Evolutionary conservation across 1,139 yeast species (phyloP), one percentile per base, ranked within the genome.

Genomic region (Kodamaea plutei): DNA sequence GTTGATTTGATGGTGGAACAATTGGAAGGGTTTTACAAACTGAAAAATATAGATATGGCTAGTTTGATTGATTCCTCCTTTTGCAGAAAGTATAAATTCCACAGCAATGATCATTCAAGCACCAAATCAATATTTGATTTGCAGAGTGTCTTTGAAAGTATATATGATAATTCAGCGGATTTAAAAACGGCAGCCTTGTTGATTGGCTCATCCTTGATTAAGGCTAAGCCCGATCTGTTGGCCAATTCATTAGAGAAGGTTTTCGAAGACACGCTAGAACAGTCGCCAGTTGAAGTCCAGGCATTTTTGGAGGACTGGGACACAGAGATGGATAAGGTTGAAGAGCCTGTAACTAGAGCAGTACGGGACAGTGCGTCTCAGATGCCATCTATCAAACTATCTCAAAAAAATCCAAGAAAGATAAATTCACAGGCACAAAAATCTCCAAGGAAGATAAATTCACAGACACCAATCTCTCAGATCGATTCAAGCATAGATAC

Each of bases 1-100:
- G 52, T 73, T 21, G 76, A 72, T 33, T 57, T 67, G 14, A 70
- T 77, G 79, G 38, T 76, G 15, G 58, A 55, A 3, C 80, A 77
- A 39, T 48, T 77, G 20, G 47, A 52, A 12, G 55, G 45, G 2
- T 68, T 61, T 39, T 69, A 61, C 40, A 40, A 45, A 4, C 39
- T 48, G 2, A 55, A 61, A 28, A 53, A 46, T 1, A 44, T 69
- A 5, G 30, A 33, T 1, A 36, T 52, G 16, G 29, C 38, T 2
- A 43, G 43, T 20, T 20, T 38, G 16, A 38, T 41, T 9, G 32
- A 39, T 8, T 28, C 36, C 12, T 28, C 33, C 3, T 34, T 39
- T 15, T 28, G 26, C 28, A 38, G 28, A 15, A 29, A 32, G 9
- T 33, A 28, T 15, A 28, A 35, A 22, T 30, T 30, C 15, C 20